phyloP scores from a whole-genome alignment of 768 basidiomycete genomes.

The Lentinula aciculospora region DNA sequence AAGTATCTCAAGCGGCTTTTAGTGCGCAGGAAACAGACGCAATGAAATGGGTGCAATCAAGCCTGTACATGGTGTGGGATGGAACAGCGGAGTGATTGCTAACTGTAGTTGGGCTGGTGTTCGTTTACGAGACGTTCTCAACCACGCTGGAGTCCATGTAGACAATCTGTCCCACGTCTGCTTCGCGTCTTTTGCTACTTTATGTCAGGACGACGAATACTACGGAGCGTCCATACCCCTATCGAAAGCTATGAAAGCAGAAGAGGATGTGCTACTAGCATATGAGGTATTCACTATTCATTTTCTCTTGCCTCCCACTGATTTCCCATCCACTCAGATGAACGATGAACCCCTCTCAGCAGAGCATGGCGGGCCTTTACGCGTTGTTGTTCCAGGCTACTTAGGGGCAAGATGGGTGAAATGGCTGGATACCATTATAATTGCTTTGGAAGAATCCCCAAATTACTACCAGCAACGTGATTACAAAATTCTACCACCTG shows the following conservation, averaged over 20 bases:
- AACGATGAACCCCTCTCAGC: constrained; percentile 52
- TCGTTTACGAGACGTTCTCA: constrained; percentile 50
- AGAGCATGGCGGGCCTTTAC: constrained; percentile 61
- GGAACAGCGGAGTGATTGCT: constrained; percentile 65
- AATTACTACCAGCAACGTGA: constrained; percentile 72
- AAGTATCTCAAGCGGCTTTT: background rate
- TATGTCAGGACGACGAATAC: constrained; percentile 54
- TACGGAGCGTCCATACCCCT: constrained; percentile 64
- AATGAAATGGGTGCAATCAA: constrained; percentile 59
- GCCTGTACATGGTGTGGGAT: constrained; percentile 53
- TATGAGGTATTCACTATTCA: constrained; percentile 39
- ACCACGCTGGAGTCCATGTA: constrained; percentile 30
- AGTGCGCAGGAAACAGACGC: constrained; percentile 65
- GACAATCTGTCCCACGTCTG: constrained; percentile 42
- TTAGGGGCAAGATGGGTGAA: constrained; percentile 73
- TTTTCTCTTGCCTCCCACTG: background rate
- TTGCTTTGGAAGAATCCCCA: constrained; percentile 50
- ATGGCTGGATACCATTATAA: constrained; percentile 60
- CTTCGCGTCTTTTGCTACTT: constrained; percentile 54
- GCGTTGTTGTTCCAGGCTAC: constrained; percentile 64
- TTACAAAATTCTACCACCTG: constrained; percentile 58
- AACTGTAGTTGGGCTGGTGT: constrained; percentile 67
- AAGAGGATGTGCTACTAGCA: constrained; percentile 53
- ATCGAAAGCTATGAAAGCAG: constrained; percentile 37
- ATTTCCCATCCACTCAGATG: too few relatives aligned